These are phyloP conservation scores for Streptanthus diversifolius DNA, from an alignment of 345 rosid genomes.

Conservation along the genomic window DNA sequence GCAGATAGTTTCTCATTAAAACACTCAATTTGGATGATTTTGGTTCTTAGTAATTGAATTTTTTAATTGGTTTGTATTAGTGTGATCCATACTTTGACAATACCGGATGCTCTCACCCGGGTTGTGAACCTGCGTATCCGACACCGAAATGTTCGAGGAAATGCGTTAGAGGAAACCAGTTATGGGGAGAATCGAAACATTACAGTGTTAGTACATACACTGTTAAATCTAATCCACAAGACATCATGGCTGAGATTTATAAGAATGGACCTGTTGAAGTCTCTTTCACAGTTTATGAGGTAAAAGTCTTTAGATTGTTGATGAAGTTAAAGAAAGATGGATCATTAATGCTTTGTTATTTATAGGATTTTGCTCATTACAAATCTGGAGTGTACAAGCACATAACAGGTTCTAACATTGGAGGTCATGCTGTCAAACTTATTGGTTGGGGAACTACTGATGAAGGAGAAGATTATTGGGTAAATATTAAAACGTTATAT, in stretches of 20 bases:
- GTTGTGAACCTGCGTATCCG: conserved; percentile 82
- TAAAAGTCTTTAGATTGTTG: background rate
- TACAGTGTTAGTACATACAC: conserved; percentile 67
- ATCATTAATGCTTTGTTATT: background rate
- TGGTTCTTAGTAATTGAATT: background rate
- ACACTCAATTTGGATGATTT: background rate
- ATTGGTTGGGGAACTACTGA: conserved; percentile 95
- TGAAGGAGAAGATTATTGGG: conserved; percentile 93
- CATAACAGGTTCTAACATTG: conserved; percentile 63
- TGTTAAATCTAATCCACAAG: conserved; percentile 57
- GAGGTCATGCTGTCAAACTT: conserved; percentile 95
- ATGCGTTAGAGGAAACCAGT: conserved; percentile 64
- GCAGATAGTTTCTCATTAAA: background rate
- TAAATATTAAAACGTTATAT: conserved; percentile 22
- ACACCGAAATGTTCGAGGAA: conserved; percentile 78
- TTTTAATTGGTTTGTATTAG: conserved; percentile 31
- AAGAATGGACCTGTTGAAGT: conserved; percentile 95
- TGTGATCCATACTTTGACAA: conserved; percentile 92
- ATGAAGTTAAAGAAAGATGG: background rate
- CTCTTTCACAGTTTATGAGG: conserved; percentile 90
- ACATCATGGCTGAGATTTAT: conserved; percentile 84
- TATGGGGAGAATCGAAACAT: conserved; percentile 79
- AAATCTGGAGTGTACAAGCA: conserved; percentile 93
- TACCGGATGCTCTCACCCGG: conserved; percentile 93
- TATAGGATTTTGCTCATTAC: conserved; percentile 91